Evolutionary conservation across 2,329 filamentous ascomycete genomes (phyloP), one percentile per base, ranked within the genome.

Genomic region (Penicillium sp.): DNA sequence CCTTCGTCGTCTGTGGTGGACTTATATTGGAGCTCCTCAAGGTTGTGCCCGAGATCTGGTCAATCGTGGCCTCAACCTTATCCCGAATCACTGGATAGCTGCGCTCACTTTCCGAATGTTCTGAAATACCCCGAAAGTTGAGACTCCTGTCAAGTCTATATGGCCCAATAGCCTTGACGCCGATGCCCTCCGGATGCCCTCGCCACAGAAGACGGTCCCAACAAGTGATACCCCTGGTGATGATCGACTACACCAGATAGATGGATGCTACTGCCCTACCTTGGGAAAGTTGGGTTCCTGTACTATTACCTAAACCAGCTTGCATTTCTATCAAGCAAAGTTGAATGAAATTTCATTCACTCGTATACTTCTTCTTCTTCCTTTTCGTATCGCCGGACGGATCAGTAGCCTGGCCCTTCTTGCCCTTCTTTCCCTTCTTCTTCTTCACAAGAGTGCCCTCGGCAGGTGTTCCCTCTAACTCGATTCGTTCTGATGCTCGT

Each of bases 1-100:
- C 81, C n/a, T 88, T 88, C 70, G 82, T 87, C 53, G 78, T 88
- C 48, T 82, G 82, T 67, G 86, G 85, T 41, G 85, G 85, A 24
- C 66, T 87, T 21, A 65, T 86, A 39, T 82, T 87, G 63, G 84
- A 87, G 68, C 68, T 86, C 11, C 60, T 86, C 21, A 76, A 80
- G 59, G 63, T 79, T 33, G 63, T 76, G 33, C 75, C 75, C 10
- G 69, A 75, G 53, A 47, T 78, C 19, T 79, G 76, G 77, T 69
- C 69, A 21, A 63, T 69, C 31, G 57, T 74, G 33, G 57, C 63
- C 45, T 63, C 70, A 39, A 60, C 68, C 48, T 62, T 75, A 46
- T 63, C 64, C 29, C 64, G 64, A 22, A 52, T 67, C 55, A 62
- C 61, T 11, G 63, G 60, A 47, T 68, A 62, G 31, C 13, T 7